Percentiles rank a stretch among this genome's conserved stretches.
Conservation (phyloP, 306 rosid species). For the Corylus heterophylla region DNA sequence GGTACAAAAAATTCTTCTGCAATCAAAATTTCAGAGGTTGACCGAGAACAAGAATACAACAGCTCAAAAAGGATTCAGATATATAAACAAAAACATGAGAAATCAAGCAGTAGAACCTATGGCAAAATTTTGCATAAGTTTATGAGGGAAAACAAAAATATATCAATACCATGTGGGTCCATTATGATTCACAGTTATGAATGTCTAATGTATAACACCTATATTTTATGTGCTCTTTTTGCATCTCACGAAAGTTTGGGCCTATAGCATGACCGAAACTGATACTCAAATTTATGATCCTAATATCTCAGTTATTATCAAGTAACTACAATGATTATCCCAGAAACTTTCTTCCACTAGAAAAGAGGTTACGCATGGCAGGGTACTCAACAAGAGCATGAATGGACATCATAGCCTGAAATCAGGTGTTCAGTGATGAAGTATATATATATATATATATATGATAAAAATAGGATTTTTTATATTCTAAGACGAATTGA, state of each 20-base stretch:
- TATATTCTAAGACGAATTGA: not conserved
- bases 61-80: not conserved
- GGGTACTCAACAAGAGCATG: not conserved
- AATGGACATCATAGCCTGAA: not conserved
- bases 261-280: not conserved
- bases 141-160: not conserved
- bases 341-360: not conserved
- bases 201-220: not conserved
- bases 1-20: not conserved
- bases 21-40: not conserved
- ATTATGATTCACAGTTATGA: not conserved
- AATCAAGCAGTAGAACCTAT: not conserved
- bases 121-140: not conserved
- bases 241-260: not conserved
- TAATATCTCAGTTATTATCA: not conserved
- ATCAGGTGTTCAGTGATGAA: not conserved
- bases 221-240: not conserved
- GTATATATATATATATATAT: no score
- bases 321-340: not conserved
- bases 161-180: not conserved
- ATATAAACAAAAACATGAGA: not conserved
- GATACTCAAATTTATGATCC: not conserved
- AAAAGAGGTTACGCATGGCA: not conserved
- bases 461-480: not conserved
- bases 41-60: not conserved